Conservation (phyloP, 139 green algal genomes). For the Ulvella scutata region DNA sequence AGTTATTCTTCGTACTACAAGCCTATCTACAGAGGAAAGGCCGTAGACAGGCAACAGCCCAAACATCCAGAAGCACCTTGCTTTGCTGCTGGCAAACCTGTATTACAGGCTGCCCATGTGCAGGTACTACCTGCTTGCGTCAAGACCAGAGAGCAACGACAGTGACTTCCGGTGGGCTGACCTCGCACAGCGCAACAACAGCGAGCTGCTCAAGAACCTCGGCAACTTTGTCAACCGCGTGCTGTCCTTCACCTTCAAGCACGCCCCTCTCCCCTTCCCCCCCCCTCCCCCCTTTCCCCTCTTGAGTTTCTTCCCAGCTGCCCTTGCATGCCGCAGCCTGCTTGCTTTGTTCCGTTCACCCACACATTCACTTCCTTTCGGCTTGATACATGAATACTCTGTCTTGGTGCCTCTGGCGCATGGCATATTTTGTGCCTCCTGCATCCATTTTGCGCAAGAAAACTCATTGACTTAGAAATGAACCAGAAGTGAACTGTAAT, state of each 20-base stretch:
- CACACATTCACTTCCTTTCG: no score
- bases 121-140: conserved; percentile 89
- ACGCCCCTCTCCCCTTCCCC: neutral
- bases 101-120: no score
- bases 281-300: neutral
- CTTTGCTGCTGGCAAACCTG: neutral
- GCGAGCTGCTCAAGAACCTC: conserved; percentile 88
- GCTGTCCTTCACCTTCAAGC: conserved; percentile 3
- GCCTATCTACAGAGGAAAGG: no score
- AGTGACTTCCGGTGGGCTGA: conserved; percentile 89
- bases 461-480: no score
- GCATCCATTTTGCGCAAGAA: no score
- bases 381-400: no score
- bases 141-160: conserved; percentile 61
- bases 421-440: no score
- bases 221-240: conserved; percentile 62
- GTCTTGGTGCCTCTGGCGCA: no score
- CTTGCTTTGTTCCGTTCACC: neutral
- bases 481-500: no score
- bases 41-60: no score
- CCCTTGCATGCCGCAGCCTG: neutral
- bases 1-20: no score
- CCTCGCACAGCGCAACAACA: conserved; percentile 69
- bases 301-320: conserved; percentile 10
- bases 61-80: no score